phyloP scores from a whole-genome alignment of 129 eudicot genomes.

The Pulicaria dysenterica region DNA sequence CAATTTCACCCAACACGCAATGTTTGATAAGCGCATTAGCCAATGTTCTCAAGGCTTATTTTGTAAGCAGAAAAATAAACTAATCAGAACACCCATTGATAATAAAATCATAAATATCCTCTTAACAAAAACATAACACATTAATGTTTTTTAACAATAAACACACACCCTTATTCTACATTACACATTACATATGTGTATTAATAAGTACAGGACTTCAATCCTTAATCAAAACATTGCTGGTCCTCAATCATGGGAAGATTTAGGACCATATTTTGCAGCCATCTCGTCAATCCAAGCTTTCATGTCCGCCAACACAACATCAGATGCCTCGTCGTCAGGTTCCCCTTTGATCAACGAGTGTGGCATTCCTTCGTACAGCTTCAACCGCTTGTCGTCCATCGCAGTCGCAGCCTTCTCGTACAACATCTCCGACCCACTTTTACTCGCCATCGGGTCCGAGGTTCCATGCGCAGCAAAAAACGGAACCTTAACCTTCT shows the following conservation, averaged over 20 bases:
- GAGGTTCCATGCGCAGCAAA: slow-evolving; percentile 67
- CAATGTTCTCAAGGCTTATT: too few relatives aligned
- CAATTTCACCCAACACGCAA: too few relatives aligned
- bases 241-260: not conserved
- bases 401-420: slow-evolving; percentile 58
- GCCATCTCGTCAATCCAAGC: slow-evolving; percentile 84
- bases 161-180: too few relatives aligned
- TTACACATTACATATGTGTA: too few relatives aligned
- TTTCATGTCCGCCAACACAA: slow-evolving; percentile 82
- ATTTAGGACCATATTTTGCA: slow-evolving; percentile 50
- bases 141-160: too few relatives aligned
- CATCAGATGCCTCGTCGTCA: slow-evolving; percentile 64
- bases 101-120: too few relatives aligned
- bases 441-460: slow-evolving; percentile 59
- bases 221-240: too few relatives aligned
- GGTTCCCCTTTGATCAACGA: slow-evolving; percentile 91
- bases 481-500: slow-evolving; percentile 63
- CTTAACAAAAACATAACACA: too few relatives aligned
- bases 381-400: slow-evolving; percentile 62
- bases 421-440: slow-evolving; percentile 65
- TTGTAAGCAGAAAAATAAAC: too few relatives aligned
- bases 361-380: slow-evolving; percentile 81
- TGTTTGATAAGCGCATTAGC: too few relatives aligned
- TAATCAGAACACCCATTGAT: too few relatives aligned
- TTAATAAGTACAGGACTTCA: too few relatives aligned